A percentile compares a stretch with the other conserved stretches of the same genome.
Conservation (phyloP, 2,329 filamentous ascomycete genomes). For the Venturia carpophila region DNA sequence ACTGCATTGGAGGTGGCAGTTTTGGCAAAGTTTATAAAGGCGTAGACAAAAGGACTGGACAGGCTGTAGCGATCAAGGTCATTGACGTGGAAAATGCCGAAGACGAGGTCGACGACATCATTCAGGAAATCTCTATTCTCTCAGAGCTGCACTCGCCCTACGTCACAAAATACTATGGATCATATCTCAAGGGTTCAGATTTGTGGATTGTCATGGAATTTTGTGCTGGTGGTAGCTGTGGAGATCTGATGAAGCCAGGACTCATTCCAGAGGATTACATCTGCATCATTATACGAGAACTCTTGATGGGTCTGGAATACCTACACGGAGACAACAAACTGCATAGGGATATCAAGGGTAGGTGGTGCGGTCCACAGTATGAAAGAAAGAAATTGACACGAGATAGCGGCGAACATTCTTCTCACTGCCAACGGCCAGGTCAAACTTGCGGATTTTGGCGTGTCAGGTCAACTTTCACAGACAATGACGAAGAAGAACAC, state of each 20-base stretch:
- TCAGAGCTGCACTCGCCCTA: conserved; percentile 93
- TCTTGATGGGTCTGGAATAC: conserved; percentile 85
- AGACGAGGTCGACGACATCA: conserved; percentile 98
- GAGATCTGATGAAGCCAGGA: conserved; percentile 90
- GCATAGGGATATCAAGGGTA: conserved; percentile 92
- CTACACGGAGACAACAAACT: conserved; percentile 92
- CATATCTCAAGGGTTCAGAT: conserved; percentile 90
- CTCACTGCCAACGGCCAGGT: conserved; percentile 87
- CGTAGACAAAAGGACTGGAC: conserved; percentile 85
- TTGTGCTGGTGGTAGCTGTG: conserved; percentile 92
- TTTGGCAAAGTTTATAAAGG: conserved; percentile 99
- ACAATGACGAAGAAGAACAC: conserved; percentile 99
- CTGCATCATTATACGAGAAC: conserved; percentile 84
- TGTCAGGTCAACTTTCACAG: conserved; percentile 89
- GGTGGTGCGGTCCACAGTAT: conserved; percentile 20
- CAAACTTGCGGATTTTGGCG: conserved; percentile 94
- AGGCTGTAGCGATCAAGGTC: conserved; percentile 94
- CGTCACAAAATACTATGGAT: conserved; percentile 96
- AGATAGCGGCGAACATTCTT: conserved; percentile 79
- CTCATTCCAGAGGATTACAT: conserved; percentile 92
- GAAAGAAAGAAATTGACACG: conserved; percentile 9
- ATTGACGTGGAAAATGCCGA: conserved; percentile 99
- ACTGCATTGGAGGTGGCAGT: conserved; percentile 72
- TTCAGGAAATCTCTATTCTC: conserved; percentile 95
- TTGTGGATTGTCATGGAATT: conserved; percentile 99